Evolutionary conservation across 768 basidiomycete species (phyloP), one percentile per base, ranked within the genome.

Genomic region (Rhizopogon rudus): DNA sequence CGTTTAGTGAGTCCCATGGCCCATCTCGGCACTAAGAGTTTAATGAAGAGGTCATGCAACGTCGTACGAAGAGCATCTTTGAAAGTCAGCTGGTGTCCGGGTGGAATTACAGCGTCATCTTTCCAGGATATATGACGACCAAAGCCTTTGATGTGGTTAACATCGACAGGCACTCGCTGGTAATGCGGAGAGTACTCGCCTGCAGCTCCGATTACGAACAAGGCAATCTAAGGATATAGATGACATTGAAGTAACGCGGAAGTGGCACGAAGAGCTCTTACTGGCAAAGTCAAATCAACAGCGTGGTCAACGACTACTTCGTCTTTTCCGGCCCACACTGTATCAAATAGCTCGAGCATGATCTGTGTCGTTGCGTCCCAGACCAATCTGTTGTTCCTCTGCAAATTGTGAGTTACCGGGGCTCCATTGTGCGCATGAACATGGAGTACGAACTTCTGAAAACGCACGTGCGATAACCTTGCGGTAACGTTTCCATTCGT

Each of bases 381-480:
- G 2, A 81, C 79, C 54, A 82, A 60, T 56, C 71, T 53, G 35
- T 66, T 66, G 28, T 66, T 66, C 22, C 44, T 51, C 64, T 65
- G 40, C 12, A 31, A 22, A 12, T 17, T n/a, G 20, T 16, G 2
- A 43, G 10, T 40, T 44, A 39, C 31, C 8, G 12, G 40, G 22
- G 17, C 22, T 28, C 2, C 12, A 37, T 35, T 49, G 22, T 25
- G 17, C 13, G 3, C 40, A 16, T 35, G 14, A 51, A 14, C 17
- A 22, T 29, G 6, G n/a, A 52, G 9, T 49, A 44, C 31, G 54
- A 39, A 44, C 63, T 56, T 56, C 68, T 65, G 81, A 81, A 64
- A 87, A 87, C 0, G 83, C 79, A n/a, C 84, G 83, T 1, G 81
- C 82, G 16, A 78, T 70, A 42, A 87, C 77, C 63, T 81, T 83